Conservation (phyloP, 805 yeast genomes). For the Kockiozyma suomiensis region DNA sequence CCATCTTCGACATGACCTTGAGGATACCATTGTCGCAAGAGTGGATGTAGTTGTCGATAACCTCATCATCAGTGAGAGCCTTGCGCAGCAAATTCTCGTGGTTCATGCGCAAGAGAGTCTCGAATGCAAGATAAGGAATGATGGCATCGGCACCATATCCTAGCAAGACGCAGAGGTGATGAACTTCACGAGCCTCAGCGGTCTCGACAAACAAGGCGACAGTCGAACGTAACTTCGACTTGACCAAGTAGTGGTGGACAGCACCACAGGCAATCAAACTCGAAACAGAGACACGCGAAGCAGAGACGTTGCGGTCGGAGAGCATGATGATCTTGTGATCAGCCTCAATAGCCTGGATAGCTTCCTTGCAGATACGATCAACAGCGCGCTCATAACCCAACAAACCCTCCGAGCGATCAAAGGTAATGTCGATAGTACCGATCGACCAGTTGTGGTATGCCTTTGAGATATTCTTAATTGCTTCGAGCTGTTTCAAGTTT, state of each 20-base stretch:
- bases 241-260: constrained; percentile 92
- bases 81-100: constrained; percentile 62
- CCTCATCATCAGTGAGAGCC: constrained; percentile 57
- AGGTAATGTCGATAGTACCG: constrained; percentile 83
- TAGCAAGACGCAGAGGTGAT: constrained; percentile 88
- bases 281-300: constrained; percentile 74
- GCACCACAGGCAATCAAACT: constrained; percentile 95
- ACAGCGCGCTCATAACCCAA: constrained; percentile 82
- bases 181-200: constrained; percentile 97
- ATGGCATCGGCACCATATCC: constrained; percentile 98
- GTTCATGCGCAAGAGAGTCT: constrained; percentile 82
- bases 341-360: constrained; percentile 79
- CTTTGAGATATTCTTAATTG: constrained; percentile 68
- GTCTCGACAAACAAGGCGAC: constrained; percentile 91
- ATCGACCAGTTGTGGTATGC: constrained; percentile 88
- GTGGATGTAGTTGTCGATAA: constrained; percentile 76
- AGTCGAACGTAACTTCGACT: constrained; percentile 93
- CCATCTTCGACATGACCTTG: constrained; percentile 99
- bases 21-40: constrained; percentile 89
- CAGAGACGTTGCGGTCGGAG: constrained; percentile 66
- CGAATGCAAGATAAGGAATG: constrained; percentile 91
- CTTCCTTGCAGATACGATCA: constrained; percentile 84
- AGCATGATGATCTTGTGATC: constrained; percentile 74
- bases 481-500: constrained; percentile 69
- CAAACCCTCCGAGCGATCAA: constrained; percentile 77